A percentile compares a stretch with the other conserved stretches of the same genome.
Conservation (phyloP, 768 basidiomycete species). For the Boletus edulis region DNA sequence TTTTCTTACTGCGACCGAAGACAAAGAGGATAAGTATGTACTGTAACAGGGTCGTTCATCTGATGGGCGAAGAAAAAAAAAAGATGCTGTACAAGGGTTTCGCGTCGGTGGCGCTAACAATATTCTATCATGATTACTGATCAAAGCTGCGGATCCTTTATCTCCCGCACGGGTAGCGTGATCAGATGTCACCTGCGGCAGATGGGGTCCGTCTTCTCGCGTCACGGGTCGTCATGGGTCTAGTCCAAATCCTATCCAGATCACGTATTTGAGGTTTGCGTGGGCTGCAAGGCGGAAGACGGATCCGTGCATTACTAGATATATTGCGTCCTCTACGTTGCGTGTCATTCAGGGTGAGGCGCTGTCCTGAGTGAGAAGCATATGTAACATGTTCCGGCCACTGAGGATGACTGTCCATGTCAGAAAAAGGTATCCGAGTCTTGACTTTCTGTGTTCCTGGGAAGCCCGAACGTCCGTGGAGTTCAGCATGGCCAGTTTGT, state of each 20-base stretch:
- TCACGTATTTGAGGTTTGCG: conserved; percentile 18
- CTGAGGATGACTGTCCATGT: conserved; percentile 4
- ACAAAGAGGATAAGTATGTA: conserved; percentile 5
- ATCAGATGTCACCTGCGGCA: conserved; percentile 32
- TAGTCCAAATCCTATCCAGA: conserved; percentile 21
- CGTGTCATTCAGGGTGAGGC: not conserved
- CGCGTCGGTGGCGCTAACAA: conserved; percentile 1
- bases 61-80: conserved; percentile 12
- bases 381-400: conserved; percentile 6
- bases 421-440: conserved; percentile 2
- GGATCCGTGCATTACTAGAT: conserved; percentile 9
- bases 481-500: conserved; percentile 1
- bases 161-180: conserved; percentile 3
- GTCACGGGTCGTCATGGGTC: conserved; percentile 24
- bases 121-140: conserved; percentile 6
- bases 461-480: conserved; percentile 29
- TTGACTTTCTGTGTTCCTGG: conserved; percentile 19
- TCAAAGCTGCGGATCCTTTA: conserved; percentile 6
- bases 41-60: conserved; percentile 10
- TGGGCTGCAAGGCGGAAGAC: conserved; percentile 20
- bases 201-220: conserved; percentile 31
- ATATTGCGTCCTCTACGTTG: conserved; percentile 11
- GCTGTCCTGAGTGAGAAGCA: conserved; percentile 1
- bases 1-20: not conserved
- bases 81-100: conserved; percentile 1